Percentiles rank a stretch among this genome's conserved stretches.
phyloP scores from a whole-genome alignment of 371 early-diverging fungal species.

The Apophysomyces sp. region DNA sequence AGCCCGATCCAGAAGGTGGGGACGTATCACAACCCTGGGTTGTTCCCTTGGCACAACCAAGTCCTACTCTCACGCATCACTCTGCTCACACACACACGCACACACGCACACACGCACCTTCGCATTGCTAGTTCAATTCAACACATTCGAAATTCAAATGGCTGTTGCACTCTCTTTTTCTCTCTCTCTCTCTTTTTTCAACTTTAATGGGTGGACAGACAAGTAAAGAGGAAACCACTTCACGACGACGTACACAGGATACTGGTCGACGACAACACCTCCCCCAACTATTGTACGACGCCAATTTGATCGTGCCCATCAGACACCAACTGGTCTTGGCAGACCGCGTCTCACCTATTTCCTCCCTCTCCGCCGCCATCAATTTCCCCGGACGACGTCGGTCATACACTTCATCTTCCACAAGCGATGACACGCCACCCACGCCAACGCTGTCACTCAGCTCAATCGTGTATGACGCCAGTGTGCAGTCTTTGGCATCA shows the following conservation, averaged over 20 bases:
- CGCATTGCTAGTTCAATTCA: no score
- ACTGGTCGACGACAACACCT: background rate
- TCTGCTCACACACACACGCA: no score
- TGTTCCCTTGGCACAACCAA: background rate
- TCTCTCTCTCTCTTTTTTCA: background rate
- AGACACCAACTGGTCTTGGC: constrained; percentile 27
- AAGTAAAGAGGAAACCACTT: background rate
- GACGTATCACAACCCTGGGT: background rate
- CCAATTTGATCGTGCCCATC: constrained; percentile 11
- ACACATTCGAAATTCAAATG: no score
- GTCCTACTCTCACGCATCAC: background rate
- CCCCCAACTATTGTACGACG: background rate
- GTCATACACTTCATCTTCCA: background rate
- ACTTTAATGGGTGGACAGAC: background rate
- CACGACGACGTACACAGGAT: background rate
- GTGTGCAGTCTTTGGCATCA: background rate
- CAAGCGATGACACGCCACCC: background rate
- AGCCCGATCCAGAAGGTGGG: background rate
- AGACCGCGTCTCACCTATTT: constrained; percentile 16
- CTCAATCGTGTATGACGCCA: background rate
- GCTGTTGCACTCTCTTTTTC: no score
- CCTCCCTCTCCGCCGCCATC: constrained; percentile 3
- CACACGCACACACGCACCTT: no score
- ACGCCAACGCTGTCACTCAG: background rate
- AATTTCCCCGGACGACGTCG: background rate